phyloP scores from a whole-genome alignment of 225 moss, liverwort and hornwort genomes.

The Physcomitrellopsis africana region DNA sequence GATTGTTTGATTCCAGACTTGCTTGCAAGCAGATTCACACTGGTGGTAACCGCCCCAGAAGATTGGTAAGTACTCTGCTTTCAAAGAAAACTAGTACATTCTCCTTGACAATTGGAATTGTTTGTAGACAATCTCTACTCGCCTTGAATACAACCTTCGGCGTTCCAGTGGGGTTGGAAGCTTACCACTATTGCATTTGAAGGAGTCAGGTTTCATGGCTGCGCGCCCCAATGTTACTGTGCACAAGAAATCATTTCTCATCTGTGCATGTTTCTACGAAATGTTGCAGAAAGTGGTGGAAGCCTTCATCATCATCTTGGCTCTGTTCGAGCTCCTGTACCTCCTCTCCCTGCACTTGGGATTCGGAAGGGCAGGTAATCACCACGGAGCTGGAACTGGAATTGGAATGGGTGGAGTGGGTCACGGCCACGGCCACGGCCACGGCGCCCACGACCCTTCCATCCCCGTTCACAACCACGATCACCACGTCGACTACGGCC shows the following conservation, averaged over 20 bases:
- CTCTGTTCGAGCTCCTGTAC: constrained; percentile 47
- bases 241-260: not conserved
- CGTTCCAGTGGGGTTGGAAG: too few species aligned
- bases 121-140: too few species aligned
- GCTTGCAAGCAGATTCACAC: constrained; percentile 60
- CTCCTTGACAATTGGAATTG: not conserved
- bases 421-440: not conserved
- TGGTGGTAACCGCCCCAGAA: constrained; percentile 47
- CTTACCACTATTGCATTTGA: not conserved
- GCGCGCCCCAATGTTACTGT: too few species aligned
- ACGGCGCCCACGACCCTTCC: constrained; percentile 25
- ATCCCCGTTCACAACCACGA: constrained; percentile 39
- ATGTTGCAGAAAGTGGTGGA: constrained; percentile 52
- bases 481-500: constrained; percentile 40
- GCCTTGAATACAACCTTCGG: too few species aligned
- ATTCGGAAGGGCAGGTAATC: constrained; percentile 21
- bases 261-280: too few species aligned
- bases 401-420: constrained; percentile 41
- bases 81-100: not conserved
- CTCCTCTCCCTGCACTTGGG: constrained; percentile 45
- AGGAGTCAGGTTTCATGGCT: too few species aligned
- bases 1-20: constrained; percentile 37
- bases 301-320: constrained; percentile 49
- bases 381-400: not conserved
- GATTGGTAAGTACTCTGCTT: constrained; percentile 37